Conservation (phyloP, 83 land plant species). For the Picea mariana region DNA sequence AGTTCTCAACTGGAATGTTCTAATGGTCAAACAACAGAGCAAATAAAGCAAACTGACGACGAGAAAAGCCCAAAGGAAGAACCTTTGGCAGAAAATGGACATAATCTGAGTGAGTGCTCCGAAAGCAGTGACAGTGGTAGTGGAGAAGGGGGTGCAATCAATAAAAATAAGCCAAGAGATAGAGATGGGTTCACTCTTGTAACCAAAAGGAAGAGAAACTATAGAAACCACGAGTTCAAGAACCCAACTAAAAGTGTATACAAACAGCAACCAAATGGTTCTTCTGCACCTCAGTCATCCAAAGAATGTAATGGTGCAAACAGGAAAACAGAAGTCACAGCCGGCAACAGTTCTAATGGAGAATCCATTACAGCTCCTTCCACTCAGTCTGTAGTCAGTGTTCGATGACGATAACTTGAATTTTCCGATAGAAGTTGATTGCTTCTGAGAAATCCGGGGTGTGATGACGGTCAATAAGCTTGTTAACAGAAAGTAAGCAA, state of each 20-base stretch:
- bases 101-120: neutral
- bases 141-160: neutral
- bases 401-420: neutral
- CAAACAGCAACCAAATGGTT: neutral
- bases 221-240: neutral
- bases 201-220: neutral
- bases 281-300: no score
- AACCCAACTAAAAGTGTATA: neutral
- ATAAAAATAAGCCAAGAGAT: neutral
- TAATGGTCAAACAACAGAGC: neutral
- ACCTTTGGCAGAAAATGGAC: neutral
- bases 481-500: no score
- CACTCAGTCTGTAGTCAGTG: neutral
- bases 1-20: no score
- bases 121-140: constrained; percentile 13
- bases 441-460: no score
- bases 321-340: neutral
- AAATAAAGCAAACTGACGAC: neutral
- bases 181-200: constrained; percentile 9
- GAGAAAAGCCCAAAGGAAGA: neutral
- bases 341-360: neutral
- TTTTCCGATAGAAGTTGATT: no score
- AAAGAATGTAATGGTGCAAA: no score
- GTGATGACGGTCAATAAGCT: no score
- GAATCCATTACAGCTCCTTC: neutral